Base-by-base conservation (phyloP, 139 green algal genomes). In the Dunaliella primolecta region DNA sequence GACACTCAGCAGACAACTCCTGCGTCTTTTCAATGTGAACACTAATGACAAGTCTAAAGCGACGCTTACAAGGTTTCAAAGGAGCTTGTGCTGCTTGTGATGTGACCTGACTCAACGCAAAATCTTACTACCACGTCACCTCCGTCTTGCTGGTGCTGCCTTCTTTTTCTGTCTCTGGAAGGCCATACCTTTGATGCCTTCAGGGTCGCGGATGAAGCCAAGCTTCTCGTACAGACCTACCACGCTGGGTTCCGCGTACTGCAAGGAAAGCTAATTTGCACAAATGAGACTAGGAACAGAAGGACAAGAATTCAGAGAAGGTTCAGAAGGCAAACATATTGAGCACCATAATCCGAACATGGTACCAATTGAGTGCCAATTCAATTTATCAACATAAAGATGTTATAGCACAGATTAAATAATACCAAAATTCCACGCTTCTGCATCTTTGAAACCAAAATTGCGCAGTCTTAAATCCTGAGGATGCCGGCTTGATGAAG, bases 201-300 rank as follows among this genome's bases (percentile, higher is more conserved):
- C 75, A 24, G 92, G 92, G 75, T 96, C 95, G 0, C 90, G 89
- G 77, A 93, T 89, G 84, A 95, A 98, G 0, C 95, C 95, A 64
- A 98, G 87, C 87, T 94, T 95, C 84, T 97, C 92, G 78, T 98
- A 98, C 77, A 98, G 27, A 1, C 82, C 86, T 1, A 98, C 92
- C 24, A 98, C 95, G 35, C 90, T 85, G 0, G 86, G 86, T 77
- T 89, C 86, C 2, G 86, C 75, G 29, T 86, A 86, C 83, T 84
- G 80, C 80, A 64, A 2, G 15, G n/a, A n/a, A n/a, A n/a, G n/a
- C n/a, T n/a, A n/a, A n/a, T n/a, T n/a, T n/a, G n/a, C n/a, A n/a
- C n/a, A n/a, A n/a, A n/a, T n/a, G n/a, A n/a, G n/a, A n/a, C n/a
- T n/a, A n/a, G 70, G 70, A 35, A 77, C 7, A 38, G 75, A 2